Evolutionary conservation across 1,284 basidiomycete genomes (phyloP), one percentile per base, ranked within the genome.

Genomic region (Marasmius tenuissimus): DNA sequence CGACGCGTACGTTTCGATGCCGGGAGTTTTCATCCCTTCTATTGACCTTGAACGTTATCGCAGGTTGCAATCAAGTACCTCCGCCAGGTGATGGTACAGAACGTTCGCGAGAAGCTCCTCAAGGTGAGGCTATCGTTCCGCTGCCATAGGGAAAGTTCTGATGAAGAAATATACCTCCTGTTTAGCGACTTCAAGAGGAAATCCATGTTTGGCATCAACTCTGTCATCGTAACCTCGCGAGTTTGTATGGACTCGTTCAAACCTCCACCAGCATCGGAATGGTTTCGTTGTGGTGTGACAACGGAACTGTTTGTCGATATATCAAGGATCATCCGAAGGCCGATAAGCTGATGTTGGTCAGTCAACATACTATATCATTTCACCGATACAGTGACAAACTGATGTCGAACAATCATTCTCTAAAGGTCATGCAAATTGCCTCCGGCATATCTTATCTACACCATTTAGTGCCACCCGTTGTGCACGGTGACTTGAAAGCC

Each of bases 281-380:
- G 84, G 84, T 86, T 0, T 86, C 84, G 3, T 80, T 79, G 7
- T 86, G 85, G 83, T 85, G 82, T 66, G 77, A 80, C 53, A 85
- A 86, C 58, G 85, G 85, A 18, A 84, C 80, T 5, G 73, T 86
- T 58, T 76, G 73, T 58, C 71, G 78, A 37, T 85, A 84, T 66
- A 68, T 86, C 56, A 75, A 74, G 61, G 70, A 74, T 8, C 76
- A 81, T 60, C 71, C 76, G 0, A 67, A 66, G 4, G 76, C 68
- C 9, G 75, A 85, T 61, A 74, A 81, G 56, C 66, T 84, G 50
- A 74, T 71, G 48, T 67, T 85, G 69, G 84, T 85, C 59, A 63
- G 78, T n/a, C 20, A n/a, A 72, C n/a, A 2, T 57, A 27, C 33
- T 53, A 52, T 33, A 34, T 45, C 35, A 38, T 14, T 34, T 35